phyloP scores from a whole-genome alignment of 352 stramenopile genomes.

The Globisporangium heterothallicum region DNA sequence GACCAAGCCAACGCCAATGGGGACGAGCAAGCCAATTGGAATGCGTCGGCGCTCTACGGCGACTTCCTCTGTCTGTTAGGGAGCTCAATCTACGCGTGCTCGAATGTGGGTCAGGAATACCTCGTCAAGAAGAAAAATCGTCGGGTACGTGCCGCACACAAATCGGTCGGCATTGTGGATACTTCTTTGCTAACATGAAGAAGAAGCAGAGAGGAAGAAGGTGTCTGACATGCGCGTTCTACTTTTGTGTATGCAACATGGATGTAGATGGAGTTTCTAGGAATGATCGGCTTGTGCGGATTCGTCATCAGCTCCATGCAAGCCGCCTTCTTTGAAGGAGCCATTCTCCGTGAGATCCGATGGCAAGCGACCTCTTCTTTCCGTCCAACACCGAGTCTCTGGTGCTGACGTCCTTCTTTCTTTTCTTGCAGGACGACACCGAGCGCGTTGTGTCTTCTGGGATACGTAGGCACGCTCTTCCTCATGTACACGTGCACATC shows the following conservation, averaged over 20 bases:
- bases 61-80: conserved; percentile 91
- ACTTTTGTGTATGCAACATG: not conserved
- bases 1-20: conserved; percentile 20
- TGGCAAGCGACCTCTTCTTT: conserved; percentile 24
- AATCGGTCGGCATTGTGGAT: too few species aligned
- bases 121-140: conserved; percentile 82
- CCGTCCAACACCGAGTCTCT: not conserved
- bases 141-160: too few species aligned
- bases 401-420: too few species aligned
- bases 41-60: conserved; percentile 67
- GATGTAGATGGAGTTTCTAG: conserved; percentile 90
- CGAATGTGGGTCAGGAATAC: conserved; percentile 90
- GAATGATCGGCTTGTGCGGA: conserved; percentile 91
- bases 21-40: conserved; percentile 12
- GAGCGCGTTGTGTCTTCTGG: conserved; percentile 51
- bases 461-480: conserved; percentile 82
- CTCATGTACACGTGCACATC: conserved; percentile 90
- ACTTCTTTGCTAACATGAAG: too few species aligned
- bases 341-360: conserved; percentile 26
- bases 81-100: conserved; percentile 88
- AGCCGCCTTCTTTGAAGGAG: conserved; percentile 77
- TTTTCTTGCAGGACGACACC: conserved; percentile 32
- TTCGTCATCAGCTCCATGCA: conserved; percentile 86
- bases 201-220: too few species aligned
- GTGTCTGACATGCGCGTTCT: too few species aligned